phyloP scores from a whole-genome alignment of 1,284 basidiomycete genomes.

The Farysia itapuensis region DNA sequence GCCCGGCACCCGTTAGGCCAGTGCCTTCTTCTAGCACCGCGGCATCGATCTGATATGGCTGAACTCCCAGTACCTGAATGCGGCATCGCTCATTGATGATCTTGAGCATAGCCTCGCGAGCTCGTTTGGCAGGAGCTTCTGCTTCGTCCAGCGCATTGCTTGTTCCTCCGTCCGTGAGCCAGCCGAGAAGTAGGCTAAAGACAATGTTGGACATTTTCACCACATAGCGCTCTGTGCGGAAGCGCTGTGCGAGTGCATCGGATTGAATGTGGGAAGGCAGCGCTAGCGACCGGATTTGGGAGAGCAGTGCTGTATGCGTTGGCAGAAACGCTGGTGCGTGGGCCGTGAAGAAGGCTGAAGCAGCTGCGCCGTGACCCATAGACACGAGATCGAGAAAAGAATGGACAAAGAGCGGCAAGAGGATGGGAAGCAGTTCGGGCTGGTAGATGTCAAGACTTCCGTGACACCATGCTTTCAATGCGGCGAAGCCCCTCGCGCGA shows the following conservation, averaged over 20 bases:
- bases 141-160: constrained; percentile 73
- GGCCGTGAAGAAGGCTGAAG: constrained; percentile 71
- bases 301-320: constrained; percentile 72
- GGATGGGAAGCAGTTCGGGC: constrained; percentile 85
- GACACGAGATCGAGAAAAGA: constrained; percentile 94
- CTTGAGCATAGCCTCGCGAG: constrained; percentile 74
- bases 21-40: constrained; percentile 56
- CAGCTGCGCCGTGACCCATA: constrained; percentile 81
- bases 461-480: constrained; percentile 91
- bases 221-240: constrained; percentile 86
- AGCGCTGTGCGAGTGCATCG: constrained; percentile 79
- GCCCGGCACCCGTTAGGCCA: constrained; percentile 54
- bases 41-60: constrained; percentile 50
- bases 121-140: constrained; percentile 63
- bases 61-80: constrained; percentile 67
- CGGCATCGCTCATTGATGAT: constrained; percentile 91
- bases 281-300: constrained; percentile 78
- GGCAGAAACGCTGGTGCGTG: constrained; percentile 74
- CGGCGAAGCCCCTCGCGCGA: constrained; percentile 80
- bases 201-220: constrained; percentile 88
- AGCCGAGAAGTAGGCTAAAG: constrained; percentile 87
- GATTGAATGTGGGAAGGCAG: constrained; percentile 78
- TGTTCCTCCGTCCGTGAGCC: constrained; percentile 90
- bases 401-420: constrained; percentile 95
- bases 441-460: constrained; percentile 81